Evolutionary conservation across 208 protist genomes (phyloP).

Genomic region (Jaenimonas drosophilae): DNA sequence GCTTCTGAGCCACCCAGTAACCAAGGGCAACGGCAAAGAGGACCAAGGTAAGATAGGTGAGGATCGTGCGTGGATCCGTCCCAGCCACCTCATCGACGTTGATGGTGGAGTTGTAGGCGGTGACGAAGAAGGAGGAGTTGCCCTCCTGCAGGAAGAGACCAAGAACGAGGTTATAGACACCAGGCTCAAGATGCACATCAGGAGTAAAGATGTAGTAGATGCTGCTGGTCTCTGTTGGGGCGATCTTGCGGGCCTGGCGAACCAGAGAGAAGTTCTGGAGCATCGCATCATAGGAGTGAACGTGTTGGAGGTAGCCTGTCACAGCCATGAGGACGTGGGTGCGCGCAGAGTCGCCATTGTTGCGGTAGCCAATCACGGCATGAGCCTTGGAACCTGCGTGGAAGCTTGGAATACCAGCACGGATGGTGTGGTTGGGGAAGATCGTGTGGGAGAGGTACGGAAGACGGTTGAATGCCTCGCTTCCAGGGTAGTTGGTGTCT

Average conservation of each 20-base stretch:
- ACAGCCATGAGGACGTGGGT: slow-evolving; percentile 45
- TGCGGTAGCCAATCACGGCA: slow-evolving; percentile 56
- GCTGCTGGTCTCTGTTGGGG: slow-evolving; percentile 42
- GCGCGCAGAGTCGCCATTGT: slow-evolving; percentile 20
- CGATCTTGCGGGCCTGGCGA: slow-evolving; percentile 56
- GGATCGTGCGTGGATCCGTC: slow-evolving; percentile 68
- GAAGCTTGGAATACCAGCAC: slow-evolving; percentile 22
- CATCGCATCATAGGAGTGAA: slow-evolving; percentile 20
- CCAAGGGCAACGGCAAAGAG: slow-evolving; percentile 31
- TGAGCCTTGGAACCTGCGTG: slow-evolving; percentile 31
- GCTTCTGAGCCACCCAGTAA: slow-evolving; percentile 33
- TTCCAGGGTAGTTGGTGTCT: slow-evolving; percentile 1
- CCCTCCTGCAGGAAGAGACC: slow-evolving; percentile 62
- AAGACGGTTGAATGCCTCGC: not conserved
- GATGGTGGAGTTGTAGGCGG: slow-evolving; percentile 71
- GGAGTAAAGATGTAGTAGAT: slow-evolving; percentile 80
- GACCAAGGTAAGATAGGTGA: slow-evolving; percentile 78
- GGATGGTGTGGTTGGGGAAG: slow-evolving; percentile 36
- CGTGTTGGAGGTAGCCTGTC: slow-evolving; percentile 37
- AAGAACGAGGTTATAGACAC: slow-evolving; percentile 77
- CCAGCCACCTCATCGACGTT: slow-evolving; percentile 49
- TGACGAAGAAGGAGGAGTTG: slow-evolving; percentile 54
- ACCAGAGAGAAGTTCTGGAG: slow-evolving; percentile 88
- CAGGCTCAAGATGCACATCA: slow-evolving; percentile 51
- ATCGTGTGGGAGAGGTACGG: slow-evolving; percentile 26